Conservation (phyloP, 805 yeast genomes). For the Pichia californica region DNA sequence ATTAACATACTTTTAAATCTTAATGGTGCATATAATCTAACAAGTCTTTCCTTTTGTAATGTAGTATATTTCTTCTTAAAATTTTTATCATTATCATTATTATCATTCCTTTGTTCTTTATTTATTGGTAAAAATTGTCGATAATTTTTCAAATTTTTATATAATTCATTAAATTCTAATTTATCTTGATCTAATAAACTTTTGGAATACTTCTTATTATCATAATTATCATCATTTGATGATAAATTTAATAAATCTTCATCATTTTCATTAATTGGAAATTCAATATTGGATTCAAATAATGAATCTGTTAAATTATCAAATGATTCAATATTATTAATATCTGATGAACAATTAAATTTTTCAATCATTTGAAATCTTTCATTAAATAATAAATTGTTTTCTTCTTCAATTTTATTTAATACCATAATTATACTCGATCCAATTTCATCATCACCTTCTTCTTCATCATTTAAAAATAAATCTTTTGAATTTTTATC, state of each 20-base stretch:
- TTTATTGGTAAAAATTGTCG: neutral
- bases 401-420: slow-evolving; percentile 1
- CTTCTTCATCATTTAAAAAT: neutral
- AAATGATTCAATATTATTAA: neutral
- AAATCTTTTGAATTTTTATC: slow-evolving; percentile 1
- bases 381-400: neutral
- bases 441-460: slow-evolving; percentile 4
- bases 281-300: slow-evolving; percentile 5
- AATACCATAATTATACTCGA: slow-evolving; percentile 7
- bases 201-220: neutral
- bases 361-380: neutral
- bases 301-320: slow-evolving; percentile 7
- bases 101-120: neutral
- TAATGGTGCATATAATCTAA: slow-evolving; percentile 14
- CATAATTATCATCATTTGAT: neutral
- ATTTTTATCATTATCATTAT: neutral
- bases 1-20: slow-evolving; percentile 17
- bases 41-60: slow-evolving; percentile 12
- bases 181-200: slow-evolving; percentile 7
- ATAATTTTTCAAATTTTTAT: slow-evolving; percentile 9
- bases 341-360: neutral
- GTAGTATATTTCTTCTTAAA: slow-evolving; percentile 4
- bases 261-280: neutral
- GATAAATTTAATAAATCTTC: neutral
- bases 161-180: slow-evolving; percentile 11